Percentiles rank a stretch among this genome's conserved stretches.
Evolutionary conservation across 768 basidiomycete genomes (phyloP).

Genomic region (Termitomyces bulborhizus): DNA sequence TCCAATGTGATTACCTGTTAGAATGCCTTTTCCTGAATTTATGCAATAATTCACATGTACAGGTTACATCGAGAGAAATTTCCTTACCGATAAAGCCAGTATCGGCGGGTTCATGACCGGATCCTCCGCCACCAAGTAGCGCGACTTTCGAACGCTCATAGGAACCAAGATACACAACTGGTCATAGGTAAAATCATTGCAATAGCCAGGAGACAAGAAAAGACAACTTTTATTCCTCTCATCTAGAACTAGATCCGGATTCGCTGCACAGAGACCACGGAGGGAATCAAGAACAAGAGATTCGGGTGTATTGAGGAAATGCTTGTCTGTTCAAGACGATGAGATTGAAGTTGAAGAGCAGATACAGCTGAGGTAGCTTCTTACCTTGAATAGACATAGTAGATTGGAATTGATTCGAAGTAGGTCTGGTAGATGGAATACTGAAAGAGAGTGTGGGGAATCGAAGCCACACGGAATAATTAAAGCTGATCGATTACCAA

Average conservation of each 20-base stretch:
- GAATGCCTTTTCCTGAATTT: constrained; percentile 63
- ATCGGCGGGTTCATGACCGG: constrained; percentile 90
- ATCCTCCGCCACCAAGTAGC: constrained; percentile 78
- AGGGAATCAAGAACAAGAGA: constrained; percentile 77
- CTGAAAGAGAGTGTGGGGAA: neutral
- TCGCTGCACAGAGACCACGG: constrained; percentile 61
- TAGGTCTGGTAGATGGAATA: neutral
- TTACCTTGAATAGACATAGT: constrained; percentile 34
- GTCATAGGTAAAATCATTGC: constrained; percentile 2
- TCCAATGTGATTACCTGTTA: constrained; percentile 44
- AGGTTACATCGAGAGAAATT: neutral
- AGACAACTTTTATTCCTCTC: constrained; percentile 58
- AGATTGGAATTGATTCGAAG: constrained; percentile 11
- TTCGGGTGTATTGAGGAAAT: constrained; percentile 69
- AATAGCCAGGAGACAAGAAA: neutral
- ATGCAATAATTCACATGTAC: neutral
- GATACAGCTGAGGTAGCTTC: neutral
- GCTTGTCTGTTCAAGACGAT: constrained; percentile 43
- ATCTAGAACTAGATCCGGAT: constrained; percentile 71
- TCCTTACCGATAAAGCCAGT: constrained; percentile 78
- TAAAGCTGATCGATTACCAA: neutral
- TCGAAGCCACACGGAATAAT: neutral
- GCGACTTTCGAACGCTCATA: constrained; percentile 63
- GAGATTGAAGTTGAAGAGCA: neutral
- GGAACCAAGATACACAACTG: constrained; percentile 59